These are phyloP conservation scores for Eucalyptus dawsonii DNA, from an alignment of 345 rosid genomes.

Conservation along the genomic window DNA sequence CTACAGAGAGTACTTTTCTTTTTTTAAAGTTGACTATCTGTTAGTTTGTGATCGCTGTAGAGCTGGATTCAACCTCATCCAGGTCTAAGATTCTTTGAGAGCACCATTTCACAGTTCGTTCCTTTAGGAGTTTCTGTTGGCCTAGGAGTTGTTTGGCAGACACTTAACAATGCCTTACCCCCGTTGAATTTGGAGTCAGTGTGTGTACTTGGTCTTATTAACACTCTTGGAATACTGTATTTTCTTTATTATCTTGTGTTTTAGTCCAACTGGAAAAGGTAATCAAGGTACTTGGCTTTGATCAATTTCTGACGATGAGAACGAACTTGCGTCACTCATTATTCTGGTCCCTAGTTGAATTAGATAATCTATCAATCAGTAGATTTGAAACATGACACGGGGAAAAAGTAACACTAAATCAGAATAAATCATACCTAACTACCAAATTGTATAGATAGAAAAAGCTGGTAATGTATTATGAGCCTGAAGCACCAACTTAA, in stretches of 20 bases:
- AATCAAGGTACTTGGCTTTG: background rate
- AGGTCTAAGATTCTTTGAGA: background rate
- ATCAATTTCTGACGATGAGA: background rate
- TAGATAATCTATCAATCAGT: background rate
- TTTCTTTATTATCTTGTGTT: background rate
- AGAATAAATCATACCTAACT: background rate
- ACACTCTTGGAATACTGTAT: background rate
- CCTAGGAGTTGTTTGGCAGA: background rate
- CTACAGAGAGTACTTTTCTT: background rate
- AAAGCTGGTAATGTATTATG: background rate
- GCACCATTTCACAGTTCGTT: background rate
- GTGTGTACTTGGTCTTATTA: background rate
- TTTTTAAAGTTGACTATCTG: background rate
- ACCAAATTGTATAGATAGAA: background rate
- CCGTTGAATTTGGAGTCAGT: background rate
- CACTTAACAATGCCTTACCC: background rate
- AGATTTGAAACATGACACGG: background rate
- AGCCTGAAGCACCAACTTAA: background rate
- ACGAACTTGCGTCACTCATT: background rate
- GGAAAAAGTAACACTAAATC: background rate
- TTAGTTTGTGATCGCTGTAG: background rate
- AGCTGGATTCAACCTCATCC: background rate
- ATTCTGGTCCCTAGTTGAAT: background rate
- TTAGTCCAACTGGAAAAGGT: background rate
- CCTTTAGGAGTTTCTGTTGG: background rate